Evolutionary conservation across 2,329 filamentous ascomycete species (phyloP), one percentile per base, ranked within the genome.

Genomic region (Colletotrichum incanum): DNA sequence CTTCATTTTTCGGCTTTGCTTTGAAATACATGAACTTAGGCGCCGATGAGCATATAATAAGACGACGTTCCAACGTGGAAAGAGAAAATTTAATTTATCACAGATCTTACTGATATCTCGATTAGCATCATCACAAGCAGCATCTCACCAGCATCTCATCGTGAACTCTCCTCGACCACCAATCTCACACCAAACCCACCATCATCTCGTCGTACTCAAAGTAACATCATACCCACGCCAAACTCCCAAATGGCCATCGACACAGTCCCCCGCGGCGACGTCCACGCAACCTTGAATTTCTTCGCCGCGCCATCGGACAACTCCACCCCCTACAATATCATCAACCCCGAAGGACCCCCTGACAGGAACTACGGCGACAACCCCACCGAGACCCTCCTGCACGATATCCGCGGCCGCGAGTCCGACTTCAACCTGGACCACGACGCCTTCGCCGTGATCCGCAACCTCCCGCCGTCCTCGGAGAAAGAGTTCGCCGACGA

Each of bases 331-430:
- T 92, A 88, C 85, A 90, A 92, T 83, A 90, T 91, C 80, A 91
- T 94, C 76, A 91, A 93, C 74, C 89, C 92, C 0, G 81, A 86
- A 1, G 92, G 91, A 70, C 78, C 87, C 34, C 90, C 91, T 0
- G 87, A 90, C 77, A 87, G 87, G 74, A 97, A 97, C 86, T 93
- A 89, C 81, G 81, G 81, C 65, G 82, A 86, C 71, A 76, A 81
- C 50, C 55, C 80, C 11, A 85, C 90, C 28, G 79, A 86, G 3
- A 89, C 94, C 39, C 78, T 79, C 5, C 88, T 98, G 77, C 84
- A 87, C 73, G 95, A 98, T 83, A 87, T 95, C 76, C 93, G 95
- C 65, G 93, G 92, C 62, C 86, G 84, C 63, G 94, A 96, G 79
- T 78, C 84, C 3, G 83, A 87, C 23, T 95, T 92, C 82, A 87